phyloP scores from a whole-genome alignment of 148 eudicot genomes.

The Vaccinium corymbosum region DNA sequence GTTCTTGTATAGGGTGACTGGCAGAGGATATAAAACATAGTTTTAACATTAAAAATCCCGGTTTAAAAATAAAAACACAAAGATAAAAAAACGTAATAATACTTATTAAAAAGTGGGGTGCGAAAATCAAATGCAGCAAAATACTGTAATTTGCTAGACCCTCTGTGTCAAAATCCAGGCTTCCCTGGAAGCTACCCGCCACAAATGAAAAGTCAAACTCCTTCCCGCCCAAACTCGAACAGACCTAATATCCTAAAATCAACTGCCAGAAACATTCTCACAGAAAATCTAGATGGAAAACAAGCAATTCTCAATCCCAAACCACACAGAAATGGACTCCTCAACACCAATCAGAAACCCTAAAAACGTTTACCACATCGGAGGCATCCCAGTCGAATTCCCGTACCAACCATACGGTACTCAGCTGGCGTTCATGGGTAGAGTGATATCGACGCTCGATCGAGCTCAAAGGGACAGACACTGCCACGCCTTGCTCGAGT shows the following conservation, averaged over 20 bases:
- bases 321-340: background rate
- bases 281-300: background rate
- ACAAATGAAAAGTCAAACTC: background rate
- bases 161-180: no score
- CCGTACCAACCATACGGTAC: constrained; percentile 92
- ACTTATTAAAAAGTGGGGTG: no score
- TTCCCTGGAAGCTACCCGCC: constrained; percentile 9
- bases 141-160: no score
- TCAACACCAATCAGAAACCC: constrained; percentile 19
- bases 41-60: no score
- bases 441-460: constrained; percentile 83
- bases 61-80: no score
- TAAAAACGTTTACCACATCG: constrained; percentile 54
- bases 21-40: no score
- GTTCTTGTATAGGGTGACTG: no score
- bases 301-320: background rate
- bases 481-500: constrained; percentile 86
- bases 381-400: constrained; percentile 81
- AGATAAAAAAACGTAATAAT: no score
- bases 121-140: no score
- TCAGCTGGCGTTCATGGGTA: constrained; percentile 87
- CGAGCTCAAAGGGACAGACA: constrained; percentile 71
- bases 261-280: background rate
- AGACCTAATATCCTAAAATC: background rate
- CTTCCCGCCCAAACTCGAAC: background rate